Conservation (phyloP, 1,284 basidiomycete genomes). For the Pterula multifida region DNA sequence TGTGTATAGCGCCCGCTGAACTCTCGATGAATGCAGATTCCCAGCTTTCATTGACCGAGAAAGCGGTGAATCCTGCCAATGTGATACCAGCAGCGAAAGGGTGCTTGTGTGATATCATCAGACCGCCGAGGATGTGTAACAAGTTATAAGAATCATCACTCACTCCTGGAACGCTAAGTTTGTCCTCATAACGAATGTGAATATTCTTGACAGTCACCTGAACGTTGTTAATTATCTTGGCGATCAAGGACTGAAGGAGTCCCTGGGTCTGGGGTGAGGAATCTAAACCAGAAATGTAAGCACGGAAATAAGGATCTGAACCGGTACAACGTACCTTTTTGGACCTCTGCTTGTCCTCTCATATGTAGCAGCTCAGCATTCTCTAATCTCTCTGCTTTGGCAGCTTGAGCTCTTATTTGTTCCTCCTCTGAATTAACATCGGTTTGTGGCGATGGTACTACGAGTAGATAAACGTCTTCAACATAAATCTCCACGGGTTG, state of each 20-base stretch:
- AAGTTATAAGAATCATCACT: slow-evolving; percentile 16
- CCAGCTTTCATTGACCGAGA: slow-evolving; percentile 92
- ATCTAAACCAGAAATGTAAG: slow-evolving; percentile 21
- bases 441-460: slow-evolving; percentile 70
- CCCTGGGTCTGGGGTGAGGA: slow-evolving; percentile 72
- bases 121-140: not conserved
- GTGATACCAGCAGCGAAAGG: slow-evolving; percentile 93
- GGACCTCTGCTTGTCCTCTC: slow-evolving; percentile 44
- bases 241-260: slow-evolving; percentile 74
- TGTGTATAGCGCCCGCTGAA: slow-evolving; percentile 82
- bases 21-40: slow-evolving; percentile 92
- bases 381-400: slow-evolving; percentile 82
- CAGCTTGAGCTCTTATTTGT: slow-evolving; percentile 68
- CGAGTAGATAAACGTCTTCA: slow-evolving; percentile 92
- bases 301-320: not conserved
- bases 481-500: slow-evolving; percentile 88
- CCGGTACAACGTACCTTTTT: slow-evolving; percentile 24
- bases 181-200: slow-evolving; percentile 95
- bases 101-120: slow-evolving; percentile 39
- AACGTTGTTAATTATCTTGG: slow-evolving; percentile 93
- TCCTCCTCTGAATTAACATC: slow-evolving; percentile 79
- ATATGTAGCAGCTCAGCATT: slow-evolving; percentile 83
- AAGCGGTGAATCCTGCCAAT: slow-evolving; percentile 84
- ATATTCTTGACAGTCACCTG: slow-evolving; percentile 95
- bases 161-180: slow-evolving; percentile 85